Evolutionary conservation across 2,329 filamentous ascomycete species (phyloP).

Genomic region (Botrytis galanthina): DNA sequence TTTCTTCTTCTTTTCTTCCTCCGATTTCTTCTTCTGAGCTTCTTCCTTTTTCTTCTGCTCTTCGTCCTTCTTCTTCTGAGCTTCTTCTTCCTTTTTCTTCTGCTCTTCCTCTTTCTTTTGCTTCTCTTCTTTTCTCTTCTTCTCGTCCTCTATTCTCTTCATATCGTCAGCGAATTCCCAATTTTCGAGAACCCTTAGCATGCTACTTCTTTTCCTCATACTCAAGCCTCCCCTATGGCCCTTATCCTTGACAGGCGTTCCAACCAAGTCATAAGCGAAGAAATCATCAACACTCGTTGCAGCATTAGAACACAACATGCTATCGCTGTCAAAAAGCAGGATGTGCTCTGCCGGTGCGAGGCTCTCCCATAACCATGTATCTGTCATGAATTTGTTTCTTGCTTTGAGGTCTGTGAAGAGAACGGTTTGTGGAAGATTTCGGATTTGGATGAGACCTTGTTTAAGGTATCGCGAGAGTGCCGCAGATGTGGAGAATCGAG

Average conservation of each 20-base stretch:
- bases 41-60: slow-evolving; percentile 33
- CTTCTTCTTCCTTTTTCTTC: neutral
- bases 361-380: slow-evolving; percentile 39
- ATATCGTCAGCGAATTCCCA: slow-evolving; percentile 33
- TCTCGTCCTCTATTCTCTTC: slow-evolving; percentile 16
- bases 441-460: slow-evolving; percentile 40
- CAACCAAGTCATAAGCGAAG: slow-evolving; percentile 41
- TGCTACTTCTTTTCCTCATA: slow-evolving; percentile 41
- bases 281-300: slow-evolving; percentile 39
- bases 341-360: slow-evolving; percentile 39
- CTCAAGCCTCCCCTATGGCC: slow-evolving; percentile 42
- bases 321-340: slow-evolving; percentile 41
- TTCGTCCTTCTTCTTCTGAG: slow-evolving; percentile 21
- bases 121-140: neutral
- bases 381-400: slow-evolving; percentile 37
- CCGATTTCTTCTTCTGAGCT: slow-evolving; percentile 31
- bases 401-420: slow-evolving; percentile 39
- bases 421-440: slow-evolving; percentile 40
- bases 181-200: slow-evolving; percentile 35
- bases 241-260: slow-evolving; percentile 36
- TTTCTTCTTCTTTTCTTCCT: slow-evolving; percentile 23
- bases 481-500: slow-evolving; percentile 37
- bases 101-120: neutral
- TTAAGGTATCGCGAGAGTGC: slow-evolving; percentile 42
- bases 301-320: slow-evolving; percentile 40